Conservation (phyloP, 495 filamentous ascomycete species). For the Neurospora sublineolata region DNA sequence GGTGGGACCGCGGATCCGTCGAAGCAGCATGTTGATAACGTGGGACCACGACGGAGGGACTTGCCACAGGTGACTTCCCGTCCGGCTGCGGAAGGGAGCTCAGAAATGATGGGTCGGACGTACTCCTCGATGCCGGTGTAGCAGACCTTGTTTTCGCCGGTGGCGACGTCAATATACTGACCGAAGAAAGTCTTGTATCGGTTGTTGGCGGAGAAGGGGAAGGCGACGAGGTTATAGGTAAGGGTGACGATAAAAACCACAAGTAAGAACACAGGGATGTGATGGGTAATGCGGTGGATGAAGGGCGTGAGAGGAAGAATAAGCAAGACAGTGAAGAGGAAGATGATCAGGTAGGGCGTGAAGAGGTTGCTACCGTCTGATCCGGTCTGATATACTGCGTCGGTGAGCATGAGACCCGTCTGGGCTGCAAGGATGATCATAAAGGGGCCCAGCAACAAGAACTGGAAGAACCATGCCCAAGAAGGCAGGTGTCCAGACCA, state of each 20-base stretch:
- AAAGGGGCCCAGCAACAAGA: slow-evolving; percentile 68
- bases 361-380: slow-evolving; percentile 60
- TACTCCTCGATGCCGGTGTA: slow-evolving; percentile 64
- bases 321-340: slow-evolving; percentile 54
- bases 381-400: slow-evolving; percentile 66
- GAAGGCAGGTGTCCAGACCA: slow-evolving; percentile 72
- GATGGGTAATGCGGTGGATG: slow-evolving; percentile 74
- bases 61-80: slow-evolving; percentile 40
- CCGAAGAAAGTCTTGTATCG: slow-evolving; percentile 81
- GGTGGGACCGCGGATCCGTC: slow-evolving; percentile 46
- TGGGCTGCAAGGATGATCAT: slow-evolving; percentile 63
- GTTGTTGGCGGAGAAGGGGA: slow-evolving; percentile 71
- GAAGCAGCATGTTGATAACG: slow-evolving; percentile 56
- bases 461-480: slow-evolving; percentile 80
- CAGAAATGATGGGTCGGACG: slow-evolving; percentile 50
- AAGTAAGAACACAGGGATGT: slow-evolving; percentile 67
- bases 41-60: slow-evolving; percentile 23
- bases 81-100: slow-evolving; percentile 60
- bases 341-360: slow-evolving; percentile 58
- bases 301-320: slow-evolving; percentile 74
- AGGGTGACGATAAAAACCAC: slow-evolving; percentile 63
- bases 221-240: slow-evolving; percentile 77
- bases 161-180: slow-evolving; percentile 70
- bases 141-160: slow-evolving; percentile 52
- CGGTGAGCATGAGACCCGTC: slow-evolving; percentile 59